Percentiles rank a stretch among this genome's conserved stretches.
phyloP scores from a whole-genome alignment of 345 rosid species.

The Brassica nigra region DNA sequence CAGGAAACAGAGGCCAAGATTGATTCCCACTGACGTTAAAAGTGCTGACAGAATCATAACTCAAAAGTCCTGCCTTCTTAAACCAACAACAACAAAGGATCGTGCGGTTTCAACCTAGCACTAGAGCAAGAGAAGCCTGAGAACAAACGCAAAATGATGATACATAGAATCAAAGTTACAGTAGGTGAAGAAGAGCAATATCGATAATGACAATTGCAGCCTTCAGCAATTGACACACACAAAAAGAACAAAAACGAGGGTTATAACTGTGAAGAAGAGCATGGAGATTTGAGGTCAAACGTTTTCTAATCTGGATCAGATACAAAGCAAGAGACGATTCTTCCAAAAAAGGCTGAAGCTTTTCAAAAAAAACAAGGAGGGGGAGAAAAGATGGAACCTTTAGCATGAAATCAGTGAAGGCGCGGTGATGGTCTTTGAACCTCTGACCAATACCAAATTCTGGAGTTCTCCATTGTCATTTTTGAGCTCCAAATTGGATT shows the following conservation, averaged over 20 bases:
- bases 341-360: not conserved
- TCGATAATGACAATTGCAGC: too few species aligned
- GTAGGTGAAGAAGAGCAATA: too few species aligned
- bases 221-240: not conserved
- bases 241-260: too few species aligned
- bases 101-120: not conserved
- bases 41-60: constrained; percentile 83
- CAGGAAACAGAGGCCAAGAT: constrained; percentile 79
- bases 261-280: too few species aligned
- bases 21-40: constrained; percentile 92
- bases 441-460: not conserved
- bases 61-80: not conserved
- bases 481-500: too few species aligned
- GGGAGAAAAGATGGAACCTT: not conserved
- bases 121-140: constrained; percentile 18
- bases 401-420: not conserved
- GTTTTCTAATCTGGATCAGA: not conserved
- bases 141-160: constrained; percentile 13
- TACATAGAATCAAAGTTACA: too few species aligned
- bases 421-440: not conserved
- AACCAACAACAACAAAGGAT: not conserved
- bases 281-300: too few species aligned
- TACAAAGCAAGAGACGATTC: not conserved
- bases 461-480: not conserved
- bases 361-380: not conserved